Base-by-base conservation (phyloP, 768 basidiomycete genomes). In the Sporobolomyces pararoseus region DNA sequence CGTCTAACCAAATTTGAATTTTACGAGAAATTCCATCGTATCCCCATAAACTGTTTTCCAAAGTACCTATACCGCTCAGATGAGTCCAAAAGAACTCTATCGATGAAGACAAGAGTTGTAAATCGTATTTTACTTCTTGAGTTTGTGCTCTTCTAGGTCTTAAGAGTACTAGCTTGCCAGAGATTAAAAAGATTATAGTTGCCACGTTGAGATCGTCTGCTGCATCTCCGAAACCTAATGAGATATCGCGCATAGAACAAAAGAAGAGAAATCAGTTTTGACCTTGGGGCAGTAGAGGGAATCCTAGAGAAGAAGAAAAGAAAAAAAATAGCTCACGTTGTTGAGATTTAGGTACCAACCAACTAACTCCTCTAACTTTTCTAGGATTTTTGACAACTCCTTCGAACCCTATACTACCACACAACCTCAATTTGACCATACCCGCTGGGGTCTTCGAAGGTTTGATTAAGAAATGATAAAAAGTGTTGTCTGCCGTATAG, bases 11-110 rank as follows among this genome's bases (percentile, higher is more conserved):
- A 21, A 98, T 87, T 35, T 92, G 83, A 75, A 99, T 88, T 14
- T 86, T 86, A 68, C n/a, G n/a, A n/a, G n/a, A n/a, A n/a, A 86
- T 84, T 4, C 93, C 95, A 73, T 97, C 95, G 79, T 91, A 99
- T 1, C 88, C 95, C 95, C 95, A 99, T 27, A 99, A 82, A 9
- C 94, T 97, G 80, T 99, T 99, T 78, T 98, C 95, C 54, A 99
- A 81, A 3, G 90, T 86, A 9, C 88, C 90, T 47, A 99, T 91
- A 2, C 95, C 95, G 46, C 89, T 86, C 50, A 99, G 83, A 82
- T 97, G 95, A 63, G 94, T 96, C 95, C 95, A 99, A 79, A 94
- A 99, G 77, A 96, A 93, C 78, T 99, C 95, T 73, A 98, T 90
- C n/a, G 88, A 86, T 70, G 96, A 91, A 0, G 95, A 92, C 51